A percentile compares a stretch with the other conserved stretches of the same genome.
phyloP scores from a whole-genome alignment of 306 rosid species.

The Corylus avellana region DNA sequence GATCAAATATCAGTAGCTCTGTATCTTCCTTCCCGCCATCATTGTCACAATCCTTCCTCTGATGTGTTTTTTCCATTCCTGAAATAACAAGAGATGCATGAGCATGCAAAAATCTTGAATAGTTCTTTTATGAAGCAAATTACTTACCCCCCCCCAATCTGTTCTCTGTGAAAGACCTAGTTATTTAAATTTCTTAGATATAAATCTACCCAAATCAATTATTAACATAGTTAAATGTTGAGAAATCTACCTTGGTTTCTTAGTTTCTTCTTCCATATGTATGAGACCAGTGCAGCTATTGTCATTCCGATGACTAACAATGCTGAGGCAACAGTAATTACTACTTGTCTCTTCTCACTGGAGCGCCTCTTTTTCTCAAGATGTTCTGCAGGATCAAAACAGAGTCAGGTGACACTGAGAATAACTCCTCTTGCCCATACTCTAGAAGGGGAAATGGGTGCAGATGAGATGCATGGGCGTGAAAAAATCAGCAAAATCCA shows the following conservation, averaged over 20 bases:
- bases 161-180: neutral
- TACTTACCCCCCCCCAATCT: neutral
- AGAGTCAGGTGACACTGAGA: neutral
- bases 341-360: neutral
- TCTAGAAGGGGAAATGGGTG: too few species aligned
- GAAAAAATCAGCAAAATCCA: slow-evolving; percentile 10
- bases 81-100: neutral
- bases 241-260: neutral
- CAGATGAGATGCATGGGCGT: too few species aligned
- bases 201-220: too few species aligned
- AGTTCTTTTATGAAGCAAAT: neutral
- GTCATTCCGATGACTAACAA: neutral
- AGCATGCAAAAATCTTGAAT: neutral
- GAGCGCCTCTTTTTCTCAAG: neutral
- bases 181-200: too few species aligned
- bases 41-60: neutral
- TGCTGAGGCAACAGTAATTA: neutral
- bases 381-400: neutral
- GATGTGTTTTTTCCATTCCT: neutral
- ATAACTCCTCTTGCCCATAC: too few species aligned
- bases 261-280: neutral
- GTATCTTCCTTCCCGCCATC: slow-evolving; percentile 30
- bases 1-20: slow-evolving; percentile 48
- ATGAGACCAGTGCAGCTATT: neutral
- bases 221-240: too few species aligned